phyloP scores from a whole-genome alignment of 176 grass and related monocot genomes.

The Thinopyrum elongatum region DNA sequence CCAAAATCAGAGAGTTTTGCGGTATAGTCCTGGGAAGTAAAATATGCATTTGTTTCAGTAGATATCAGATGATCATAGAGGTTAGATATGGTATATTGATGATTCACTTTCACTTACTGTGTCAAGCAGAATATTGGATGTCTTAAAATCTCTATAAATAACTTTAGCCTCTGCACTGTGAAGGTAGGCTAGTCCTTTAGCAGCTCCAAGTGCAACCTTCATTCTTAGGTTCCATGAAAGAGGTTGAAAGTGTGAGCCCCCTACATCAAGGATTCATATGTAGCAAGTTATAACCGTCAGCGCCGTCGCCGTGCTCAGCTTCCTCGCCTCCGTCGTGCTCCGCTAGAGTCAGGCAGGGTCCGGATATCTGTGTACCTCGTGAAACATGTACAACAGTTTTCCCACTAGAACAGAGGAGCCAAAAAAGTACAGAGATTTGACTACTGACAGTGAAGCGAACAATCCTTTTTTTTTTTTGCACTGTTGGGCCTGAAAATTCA shows the following conservation, averaged over 20 bases:
- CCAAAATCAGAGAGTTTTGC: constrained; percentile 97
- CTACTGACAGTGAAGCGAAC: no score
- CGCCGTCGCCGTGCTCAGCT: no score
- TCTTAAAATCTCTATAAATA: constrained; percentile 97
- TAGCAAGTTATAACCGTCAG: constrained; percentile 13
- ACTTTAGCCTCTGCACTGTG: constrained; percentile 80
- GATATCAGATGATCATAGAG: neutral
- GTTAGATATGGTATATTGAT: neutral
- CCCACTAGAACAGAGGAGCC: no score
- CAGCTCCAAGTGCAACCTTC: constrained; percentile 88
- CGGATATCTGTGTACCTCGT: no score
- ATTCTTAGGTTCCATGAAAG: constrained; percentile 91
- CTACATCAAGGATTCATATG: constrained; percentile 48
- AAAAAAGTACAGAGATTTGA: no score
- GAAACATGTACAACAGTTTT: no score
- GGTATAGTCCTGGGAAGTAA: constrained; percentile 68
- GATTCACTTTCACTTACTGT: constrained; percentile 47
- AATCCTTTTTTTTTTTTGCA: neutral
- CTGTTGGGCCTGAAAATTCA: neutral
- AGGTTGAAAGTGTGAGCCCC: constrained; percentile 74
- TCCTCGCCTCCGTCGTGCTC: no score
- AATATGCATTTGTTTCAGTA: constrained; percentile 21
- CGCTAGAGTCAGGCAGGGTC: no score
- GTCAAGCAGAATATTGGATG: constrained; percentile 92
- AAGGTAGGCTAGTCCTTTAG: constrained; percentile 87